These are phyloP conservation scores for Pyrenochaeta sp. DNA, from an alignment of 2,329 filamentous ascomycete species.

Conservation along the genomic window DNA sequence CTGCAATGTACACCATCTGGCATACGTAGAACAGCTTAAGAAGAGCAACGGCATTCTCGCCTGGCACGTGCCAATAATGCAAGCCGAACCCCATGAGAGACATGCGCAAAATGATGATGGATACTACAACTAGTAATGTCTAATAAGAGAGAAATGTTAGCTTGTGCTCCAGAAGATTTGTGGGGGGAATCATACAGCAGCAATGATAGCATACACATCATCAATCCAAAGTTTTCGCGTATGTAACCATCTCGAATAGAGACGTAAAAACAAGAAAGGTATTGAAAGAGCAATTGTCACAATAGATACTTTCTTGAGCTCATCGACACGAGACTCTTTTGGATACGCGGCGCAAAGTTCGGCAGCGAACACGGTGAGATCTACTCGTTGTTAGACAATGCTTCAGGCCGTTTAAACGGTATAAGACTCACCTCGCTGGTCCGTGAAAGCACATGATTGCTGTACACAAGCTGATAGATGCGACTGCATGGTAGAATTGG, in stretches of 20 bases:
- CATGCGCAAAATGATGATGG: slow-evolving; percentile 21
- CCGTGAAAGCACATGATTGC: slow-evolving; percentile 8
- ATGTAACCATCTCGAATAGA: slow-evolving; percentile 24
- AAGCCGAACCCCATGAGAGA: slow-evolving; percentile 20
- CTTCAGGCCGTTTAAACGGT: background rate
- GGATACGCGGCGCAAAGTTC: slow-evolving; percentile 18
- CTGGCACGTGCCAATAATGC: slow-evolving; percentile 21
- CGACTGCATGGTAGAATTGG: slow-evolving; percentile 12
- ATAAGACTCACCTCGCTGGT: slow-evolving; percentile 10
- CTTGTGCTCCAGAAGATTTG: background rate
- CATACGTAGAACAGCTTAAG: slow-evolving; percentile 23
- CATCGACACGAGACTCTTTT: slow-evolving; percentile 13
- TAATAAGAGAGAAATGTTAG: background rate
- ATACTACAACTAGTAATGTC: slow-evolving; percentile 15
- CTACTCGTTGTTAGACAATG: slow-evolving; percentile 5
- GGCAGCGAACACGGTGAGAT: slow-evolving; percentile 9
- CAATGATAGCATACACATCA: slow-evolving; percentile 20
- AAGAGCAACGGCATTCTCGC: slow-evolving; percentile 10
- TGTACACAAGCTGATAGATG: slow-evolving; percentile 16
- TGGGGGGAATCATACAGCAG: slow-evolving; percentile 10
- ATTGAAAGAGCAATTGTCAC: slow-evolving; percentile 12
- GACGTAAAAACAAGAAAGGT: slow-evolving; percentile 13
- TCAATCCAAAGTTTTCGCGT: slow-evolving; percentile 14
- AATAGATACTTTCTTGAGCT: slow-evolving; percentile 15
- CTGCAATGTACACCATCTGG: slow-evolving; percentile 20